Base-by-base conservation (phyloP, 2,329 filamentous ascomycete species). In the Clonostachys byssicola region DNA sequence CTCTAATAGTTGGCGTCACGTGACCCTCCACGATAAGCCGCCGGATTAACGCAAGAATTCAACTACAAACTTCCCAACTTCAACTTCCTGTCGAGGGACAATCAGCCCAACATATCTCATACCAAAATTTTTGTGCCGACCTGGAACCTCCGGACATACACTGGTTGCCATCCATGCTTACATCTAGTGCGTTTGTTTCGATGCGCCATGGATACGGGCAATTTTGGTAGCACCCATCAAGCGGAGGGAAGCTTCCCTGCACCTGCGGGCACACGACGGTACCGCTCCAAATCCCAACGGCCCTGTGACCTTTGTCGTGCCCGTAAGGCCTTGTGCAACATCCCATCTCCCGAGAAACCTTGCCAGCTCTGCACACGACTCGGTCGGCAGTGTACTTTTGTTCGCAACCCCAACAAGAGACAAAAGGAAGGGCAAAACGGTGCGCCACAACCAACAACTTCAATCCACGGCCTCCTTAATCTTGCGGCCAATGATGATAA, bases 291-390 rank as follows among this genome's bases (percentile, higher is more conserved):
- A 35, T 50, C 54, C 1, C 54, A 57, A 42, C 43, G 54, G 16
- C 54, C 55, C 23, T 56, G 54, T 40, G 54, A 56, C 43, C 43
- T 56, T 12, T 57, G 54, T 33, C 55, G 52, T 10, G 44, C 55
- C 3, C 56, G 56, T 18, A 59, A 59, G 35, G 56, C 53, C 2
- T 52, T 59, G 5, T 59, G 56, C 47, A 59, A 59, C 9, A 59
- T 59, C 4, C 56, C 56, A 6, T 56, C 59, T 34, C 56, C 56
- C 1, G 44, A 49, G n/a, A 44, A 47, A 35, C 56, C 56, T 16
- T 59, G 56, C 33, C 56, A 59, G 40, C 50, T 59, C 4, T 59
- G 56, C 18, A 47, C 54, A 18, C 47, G 56, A 6, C 57, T 54
- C 1, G 55, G 55, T 10, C 47, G 56, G 6, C 48, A 47, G 1